A percentile compares a stretch with the other conserved stretches of the same genome.
phyloP scores from a whole-genome alignment of 768 basidiomycete species.

The Mycena filopes region DNA sequence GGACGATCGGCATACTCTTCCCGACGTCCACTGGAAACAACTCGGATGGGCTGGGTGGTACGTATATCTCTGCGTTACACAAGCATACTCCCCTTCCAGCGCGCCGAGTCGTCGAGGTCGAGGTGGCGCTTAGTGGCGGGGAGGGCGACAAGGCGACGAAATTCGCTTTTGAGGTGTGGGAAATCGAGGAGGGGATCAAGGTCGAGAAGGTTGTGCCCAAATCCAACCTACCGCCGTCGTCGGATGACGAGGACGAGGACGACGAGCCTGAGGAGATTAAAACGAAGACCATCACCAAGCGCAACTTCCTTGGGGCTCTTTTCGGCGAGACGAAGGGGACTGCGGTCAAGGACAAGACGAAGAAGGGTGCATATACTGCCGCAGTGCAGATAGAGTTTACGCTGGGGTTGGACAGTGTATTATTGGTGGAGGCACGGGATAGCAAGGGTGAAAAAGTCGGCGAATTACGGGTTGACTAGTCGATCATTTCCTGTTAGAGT shows the following conservation, averaged over 20 bases:
- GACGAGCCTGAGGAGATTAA: constrained; percentile 72
- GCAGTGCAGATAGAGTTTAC: constrained; percentile 59
- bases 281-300: constrained; percentile 68
- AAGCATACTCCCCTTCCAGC: constrained; percentile 80
- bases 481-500: constrained; percentile 10
- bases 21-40: constrained; percentile 56
- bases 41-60: constrained; percentile 62
- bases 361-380: constrained; percentile 60
- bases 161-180: constrained; percentile 81
- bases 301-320: constrained; percentile 57
- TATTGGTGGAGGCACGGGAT: constrained; percentile 52
- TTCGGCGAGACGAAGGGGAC: constrained; percentile 55
- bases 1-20: constrained; percentile 74
- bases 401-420: constrained; percentile 48
- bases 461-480: constrained; percentile 28
- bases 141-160: constrained; percentile 49
- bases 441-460: constrained; percentile 30
- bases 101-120: constrained; percentile 67
- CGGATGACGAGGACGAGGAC: constrained; percentile 67
- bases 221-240: constrained; percentile 49
- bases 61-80: constrained; percentile 73
- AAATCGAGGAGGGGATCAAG: constrained; percentile 74
- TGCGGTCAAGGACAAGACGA: constrained; percentile 50
- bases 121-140: constrained; percentile 55
- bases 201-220: constrained; percentile 66